Conservation (phyloP, 164 flowering plant species). For the Platanus orientalis region DNA sequence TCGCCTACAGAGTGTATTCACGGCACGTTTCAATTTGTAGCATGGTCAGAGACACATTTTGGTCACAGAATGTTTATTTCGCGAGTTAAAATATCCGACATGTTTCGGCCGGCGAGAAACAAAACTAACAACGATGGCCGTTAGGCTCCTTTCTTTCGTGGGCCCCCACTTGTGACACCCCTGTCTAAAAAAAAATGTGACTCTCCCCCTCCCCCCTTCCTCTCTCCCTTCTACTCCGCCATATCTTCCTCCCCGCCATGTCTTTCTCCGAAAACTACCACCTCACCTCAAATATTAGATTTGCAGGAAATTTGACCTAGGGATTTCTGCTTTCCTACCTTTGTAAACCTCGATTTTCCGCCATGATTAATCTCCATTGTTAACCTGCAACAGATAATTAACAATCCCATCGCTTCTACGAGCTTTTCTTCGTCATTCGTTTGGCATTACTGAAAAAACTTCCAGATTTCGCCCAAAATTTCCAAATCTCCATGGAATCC, state of each 20-base stretch:
- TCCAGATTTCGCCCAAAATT: not conserved
- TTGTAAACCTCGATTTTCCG: not conserved
- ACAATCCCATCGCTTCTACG: not conserved
- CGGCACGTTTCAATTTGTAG: no score
- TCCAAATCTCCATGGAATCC: not conserved
- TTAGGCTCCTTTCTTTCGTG: no score
- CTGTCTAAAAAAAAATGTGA: not conserved
- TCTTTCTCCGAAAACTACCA: constrained; percentile 23
- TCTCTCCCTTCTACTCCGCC: constrained; percentile 1
- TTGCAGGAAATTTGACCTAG: not conserved
- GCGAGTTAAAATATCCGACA: no score
- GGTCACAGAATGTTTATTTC: no score
- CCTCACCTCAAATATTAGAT: not conserved
- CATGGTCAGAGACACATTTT: no score
- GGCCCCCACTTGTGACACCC: no score
- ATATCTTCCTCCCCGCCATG: constrained; percentile 42
- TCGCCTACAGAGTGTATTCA: no score
- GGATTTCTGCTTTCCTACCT: not conserved
- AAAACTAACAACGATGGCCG: no score
- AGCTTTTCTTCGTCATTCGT: not conserved
- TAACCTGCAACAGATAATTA: not conserved
- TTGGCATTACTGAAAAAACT: not conserved
- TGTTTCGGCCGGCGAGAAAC: no score
- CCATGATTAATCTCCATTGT: not conserved
- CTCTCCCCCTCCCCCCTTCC: no score